Evolutionary conservation across 2,329 filamentous ascomycete genomes (phyloP).

Genomic region (Canariomyces notabilis): DNA sequence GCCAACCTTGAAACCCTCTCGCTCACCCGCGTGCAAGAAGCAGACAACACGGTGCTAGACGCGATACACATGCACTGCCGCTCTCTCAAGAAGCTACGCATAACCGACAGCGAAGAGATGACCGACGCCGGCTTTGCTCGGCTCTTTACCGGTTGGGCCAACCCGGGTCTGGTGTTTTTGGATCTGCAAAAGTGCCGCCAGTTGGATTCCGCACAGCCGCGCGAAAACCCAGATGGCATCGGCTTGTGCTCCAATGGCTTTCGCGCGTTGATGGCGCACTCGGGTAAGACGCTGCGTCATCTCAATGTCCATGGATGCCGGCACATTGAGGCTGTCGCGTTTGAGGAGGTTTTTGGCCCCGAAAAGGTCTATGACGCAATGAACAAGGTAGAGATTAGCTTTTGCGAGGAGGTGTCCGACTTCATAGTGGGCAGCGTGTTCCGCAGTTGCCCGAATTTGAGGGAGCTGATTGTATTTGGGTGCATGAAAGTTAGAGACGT

Average conservation of each 20-base stretch:
- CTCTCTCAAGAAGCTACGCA: slow-evolving; percentile 68
- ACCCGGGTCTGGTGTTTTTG: slow-evolving; percentile 62
- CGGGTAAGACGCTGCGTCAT: slow-evolving; percentile 57
- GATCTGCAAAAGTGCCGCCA: slow-evolving; percentile 76
- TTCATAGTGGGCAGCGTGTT: slow-evolving; percentile 60
- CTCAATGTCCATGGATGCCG: slow-evolving; percentile 82
- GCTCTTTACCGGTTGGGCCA: slow-evolving; percentile 73
- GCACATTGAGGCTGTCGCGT: slow-evolving; percentile 67
- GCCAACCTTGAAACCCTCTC: slow-evolving; percentile 69
- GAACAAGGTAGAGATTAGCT: slow-evolving; percentile 69
- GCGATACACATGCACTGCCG: slow-evolving; percentile 66
- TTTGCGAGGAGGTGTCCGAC: slow-evolving; percentile 65
- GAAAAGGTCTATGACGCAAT: slow-evolving; percentile 62
- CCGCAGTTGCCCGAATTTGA: slow-evolving; percentile 55
- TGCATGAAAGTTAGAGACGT: slow-evolving; percentile 58
- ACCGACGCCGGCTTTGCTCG: slow-evolving; percentile 68
- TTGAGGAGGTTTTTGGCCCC: slow-evolving; percentile 66
- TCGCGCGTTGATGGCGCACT: slow-evolving; percentile 77
- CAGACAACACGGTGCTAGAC: slow-evolving; percentile 65
- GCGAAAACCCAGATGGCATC: slow-evolving; percentile 58
- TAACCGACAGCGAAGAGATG: slow-evolving; percentile 70
- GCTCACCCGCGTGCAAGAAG: slow-evolving; percentile 60
- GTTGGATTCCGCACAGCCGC: slow-evolving; percentile 64
- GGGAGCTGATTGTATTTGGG: slow-evolving; percentile 58
- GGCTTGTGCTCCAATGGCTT: slow-evolving; percentile 76